Conservation (phyloP, 164 flowering plant species). For the Litsea cubeba region DNA sequence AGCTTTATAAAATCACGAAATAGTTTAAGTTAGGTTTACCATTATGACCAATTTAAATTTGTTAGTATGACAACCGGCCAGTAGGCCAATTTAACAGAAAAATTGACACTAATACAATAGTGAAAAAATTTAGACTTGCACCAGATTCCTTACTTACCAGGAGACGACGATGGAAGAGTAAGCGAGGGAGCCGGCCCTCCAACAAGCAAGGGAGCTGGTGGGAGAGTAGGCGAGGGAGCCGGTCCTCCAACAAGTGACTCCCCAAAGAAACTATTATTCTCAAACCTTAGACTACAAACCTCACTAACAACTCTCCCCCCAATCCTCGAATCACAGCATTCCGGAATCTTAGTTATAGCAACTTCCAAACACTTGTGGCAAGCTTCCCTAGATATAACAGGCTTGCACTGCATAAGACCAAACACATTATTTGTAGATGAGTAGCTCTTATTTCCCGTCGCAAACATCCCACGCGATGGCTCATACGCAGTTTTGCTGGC, state of each 20-base stretch:
- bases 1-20: too few species aligned
- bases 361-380: constrained; percentile 25
- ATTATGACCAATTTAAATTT: too few species aligned
- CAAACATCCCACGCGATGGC: constrained; percentile 16
- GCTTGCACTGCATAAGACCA: constrained; percentile 43
- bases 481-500: constrained; percentile 14
- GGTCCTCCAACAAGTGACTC: background rate
- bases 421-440: constrained; percentile 8
- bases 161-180: background rate
- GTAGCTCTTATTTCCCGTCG: constrained; percentile 12
- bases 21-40: too few species aligned
- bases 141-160: too few species aligned
- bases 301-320: constrained; percentile 32
- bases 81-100: too few species aligned
- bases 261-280: constrained; percentile 22
- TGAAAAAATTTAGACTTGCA: too few species aligned
- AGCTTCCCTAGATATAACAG: constrained; percentile 19
- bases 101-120: too few species aligned
- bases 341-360: constrained; percentile 8
- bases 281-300: constrained; percentile 37
- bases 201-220: background rate
- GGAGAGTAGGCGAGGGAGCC: background rate
- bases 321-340: constrained; percentile 12
- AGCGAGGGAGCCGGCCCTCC: too few species aligned
- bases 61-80: too few species aligned